Base-by-base conservation (phyloP, 139 green algal genomes). In the Astrephomene gubernaculifera region DNA sequence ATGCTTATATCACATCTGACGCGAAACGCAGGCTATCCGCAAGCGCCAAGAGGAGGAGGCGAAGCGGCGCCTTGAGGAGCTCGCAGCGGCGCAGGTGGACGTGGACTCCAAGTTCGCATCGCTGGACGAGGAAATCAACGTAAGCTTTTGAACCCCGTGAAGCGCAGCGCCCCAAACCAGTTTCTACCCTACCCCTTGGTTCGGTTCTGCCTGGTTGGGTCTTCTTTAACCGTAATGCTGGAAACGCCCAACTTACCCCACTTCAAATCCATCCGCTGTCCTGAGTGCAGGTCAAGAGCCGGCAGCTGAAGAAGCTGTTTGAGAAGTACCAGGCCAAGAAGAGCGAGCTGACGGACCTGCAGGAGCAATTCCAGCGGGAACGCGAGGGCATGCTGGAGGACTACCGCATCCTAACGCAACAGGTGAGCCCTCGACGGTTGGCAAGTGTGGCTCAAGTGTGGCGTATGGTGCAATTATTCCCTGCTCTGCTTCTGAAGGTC, bases 221-320 rank as follows among this genome's bases (percentile, higher is more conserved):
- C 49, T 57, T 57, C 17, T 57, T 57, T 57, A 12, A 57, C 49
- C 14, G 49, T 17, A 57, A 17, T 17, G 49, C 49, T 17, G 17
- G 14, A 67, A 12, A 57, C 49, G 49, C 49, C 49, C 49, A 57
- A 12, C 12, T 17, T 17, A 57, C 17, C 49, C 49, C 17, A 17
- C 52, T 17, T 60, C 17, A 21, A 60, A 57, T 57, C 49, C 49
- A 57, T 17, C 49, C 14, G 49, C 49, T 57, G 49, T 17, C 17
- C 49, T 25, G 33, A 33, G 33, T 33, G 64, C 79, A 87, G 88
- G 84, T 92, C 54, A 94, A 95, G 83, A 90, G 82, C 52, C 81
- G 87, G 84, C 92, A 94, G 88, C 88, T 96, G 68, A 94, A 94
- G 69, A 93, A 91, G 69, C 85, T 95, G 84, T 94, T 92, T 76